Conservation (phyloP, 495 filamentous ascomycete species). For the Neurospora hispaniola region DNA sequence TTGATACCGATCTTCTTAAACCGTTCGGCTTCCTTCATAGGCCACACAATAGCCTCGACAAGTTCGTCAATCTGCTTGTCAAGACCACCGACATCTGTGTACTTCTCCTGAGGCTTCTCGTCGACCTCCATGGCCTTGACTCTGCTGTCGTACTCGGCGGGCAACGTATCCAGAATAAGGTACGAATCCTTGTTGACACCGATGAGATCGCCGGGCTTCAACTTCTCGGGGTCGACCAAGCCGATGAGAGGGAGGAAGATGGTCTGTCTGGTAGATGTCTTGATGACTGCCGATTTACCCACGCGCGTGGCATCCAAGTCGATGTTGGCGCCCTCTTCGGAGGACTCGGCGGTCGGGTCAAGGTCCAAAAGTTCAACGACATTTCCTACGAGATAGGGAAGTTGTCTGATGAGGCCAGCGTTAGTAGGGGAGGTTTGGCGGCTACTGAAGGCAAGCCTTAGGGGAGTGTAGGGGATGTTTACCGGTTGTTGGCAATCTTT, state of each 20-base stretch:
- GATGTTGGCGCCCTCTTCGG: conserved; percentile 96
- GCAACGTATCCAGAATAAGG: conserved; percentile 93
- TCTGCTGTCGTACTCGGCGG: conserved; percentile 97
- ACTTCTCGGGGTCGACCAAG: conserved; percentile 83
- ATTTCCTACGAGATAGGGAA: conserved; percentile 96
- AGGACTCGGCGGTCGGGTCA: conserved; percentile 89
- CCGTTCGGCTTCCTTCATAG: conserved; percentile 97
- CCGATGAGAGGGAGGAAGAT: conserved; percentile 98
- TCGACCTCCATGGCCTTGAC: conserved; percentile 99
- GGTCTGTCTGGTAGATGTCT: conserved; percentile 97
- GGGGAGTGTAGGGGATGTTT: conserved; percentile 15
- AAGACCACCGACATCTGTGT: conserved; percentile 92
- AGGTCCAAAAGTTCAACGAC: conserved; percentile 95
- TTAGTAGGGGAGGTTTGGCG: conserved; percentile 11
- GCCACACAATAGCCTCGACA: conserved; percentile 98
- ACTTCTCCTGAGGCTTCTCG: conserved; percentile 99
- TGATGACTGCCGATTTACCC: conserved; percentile 98
- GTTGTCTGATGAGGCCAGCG: conserved; percentile 51
- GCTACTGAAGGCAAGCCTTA: conserved; percentile 1
- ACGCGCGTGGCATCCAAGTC: conserved; percentile 94
- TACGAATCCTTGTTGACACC: conserved; percentile 99
- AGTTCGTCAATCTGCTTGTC: conserved; percentile 99
- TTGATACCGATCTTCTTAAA: conserved; percentile 99
- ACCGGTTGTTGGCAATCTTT: conserved; percentile 99
- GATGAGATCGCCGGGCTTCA: conserved; percentile 92